phyloP scores from a whole-genome alignment of 345 rosid species.

The Nephelium lappaceum region DNA sequence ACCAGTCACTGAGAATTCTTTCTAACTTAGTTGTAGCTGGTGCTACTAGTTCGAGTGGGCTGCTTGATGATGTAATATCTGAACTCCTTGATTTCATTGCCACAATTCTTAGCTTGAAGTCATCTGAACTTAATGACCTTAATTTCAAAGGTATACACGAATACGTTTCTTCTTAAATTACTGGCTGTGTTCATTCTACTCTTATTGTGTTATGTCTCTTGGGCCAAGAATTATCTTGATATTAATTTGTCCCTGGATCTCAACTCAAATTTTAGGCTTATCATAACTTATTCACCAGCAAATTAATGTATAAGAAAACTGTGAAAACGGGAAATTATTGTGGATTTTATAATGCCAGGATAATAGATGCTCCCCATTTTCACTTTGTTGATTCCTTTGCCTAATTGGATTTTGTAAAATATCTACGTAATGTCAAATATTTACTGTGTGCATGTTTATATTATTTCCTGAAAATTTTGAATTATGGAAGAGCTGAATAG shows the following conservation, averaged over 20 bases:
- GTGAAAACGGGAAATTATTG: background rate
- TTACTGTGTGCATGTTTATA: background rate
- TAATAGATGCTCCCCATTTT: background rate
- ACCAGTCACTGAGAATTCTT: constrained; percentile 81
- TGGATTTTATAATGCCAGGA: background rate
- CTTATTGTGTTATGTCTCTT: background rate
- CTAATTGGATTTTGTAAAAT: background rate
- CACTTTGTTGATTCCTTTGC: background rate
- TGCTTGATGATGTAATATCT: constrained; percentile 62
- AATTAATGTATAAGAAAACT: background rate
- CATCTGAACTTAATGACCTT: constrained; percentile 58
- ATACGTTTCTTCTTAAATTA: constrained; percentile 8
- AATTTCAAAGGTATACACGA: constrained; percentile 65
- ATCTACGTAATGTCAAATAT: background rate
- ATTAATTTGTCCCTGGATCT: background rate
- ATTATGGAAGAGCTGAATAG: constrained; percentile 9
- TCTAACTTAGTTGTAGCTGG: constrained; percentile 86
- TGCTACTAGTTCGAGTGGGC: constrained; percentile 52
- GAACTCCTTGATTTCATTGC: constrained; percentile 73
- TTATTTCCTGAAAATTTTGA: constrained; percentile 9
- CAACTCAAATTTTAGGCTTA: background rate
- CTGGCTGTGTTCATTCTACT: constrained; percentile 13
- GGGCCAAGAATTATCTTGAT: background rate
- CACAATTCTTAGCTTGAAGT: constrained; percentile 54
- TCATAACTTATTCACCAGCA: background rate